Base-by-base conservation (phyloP, 2,329 filamentous ascomycete genomes). In the Mycosphaerella arachidis region DNA sequence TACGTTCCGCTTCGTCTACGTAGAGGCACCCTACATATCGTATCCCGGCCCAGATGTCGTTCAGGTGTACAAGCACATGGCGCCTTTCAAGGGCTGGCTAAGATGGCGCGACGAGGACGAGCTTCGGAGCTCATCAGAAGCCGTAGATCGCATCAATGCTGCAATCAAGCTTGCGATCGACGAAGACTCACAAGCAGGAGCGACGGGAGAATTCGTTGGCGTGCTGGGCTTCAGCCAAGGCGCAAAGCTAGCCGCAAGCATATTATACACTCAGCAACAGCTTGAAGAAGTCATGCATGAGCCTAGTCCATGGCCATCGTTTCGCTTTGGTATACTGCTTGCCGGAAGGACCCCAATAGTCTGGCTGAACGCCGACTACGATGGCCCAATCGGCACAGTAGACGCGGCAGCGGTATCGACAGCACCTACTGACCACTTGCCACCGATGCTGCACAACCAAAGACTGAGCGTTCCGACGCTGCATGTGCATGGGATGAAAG, bases 201-300 rank as follows among this genome's bases (percentile, higher is more conserved):
- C 77, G 1, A 79, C 75, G 0, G 86, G 86, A 0, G 74, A 78
- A 12, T 87, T 84, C 80, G 82, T 86, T 9, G 86, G 76, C 0
- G 63, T 88, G 9, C 67, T 89, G 54, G 86, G 86, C 0, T 89
- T 89, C 72, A 87, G 84, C 55, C 86, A 89, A 70, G 86, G 86
- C 48, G 85, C 84, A 20, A 86, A 85, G 73, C 68, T 88, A 5
- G 81, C 80, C 1, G 83, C 81, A 1, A 86, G 84, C 61, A 55
- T 89, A 62, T 74, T 89, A 43, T 82, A 81, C 67, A 76, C 79
- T 9, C 59, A 66, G 48, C 63, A 65, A 53, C 46, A 59, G 43
- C 53, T 48, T 46, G 51, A 53, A 56, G 35, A 52, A 6, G 31
- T 35, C n/a, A 16, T 20, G 18, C 20, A 20, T 27, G 24, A 33